Evolutionary conservation across 495 filamentous ascomycete species (phyloP).

Genomic region (Apodospora peruviana): DNA sequence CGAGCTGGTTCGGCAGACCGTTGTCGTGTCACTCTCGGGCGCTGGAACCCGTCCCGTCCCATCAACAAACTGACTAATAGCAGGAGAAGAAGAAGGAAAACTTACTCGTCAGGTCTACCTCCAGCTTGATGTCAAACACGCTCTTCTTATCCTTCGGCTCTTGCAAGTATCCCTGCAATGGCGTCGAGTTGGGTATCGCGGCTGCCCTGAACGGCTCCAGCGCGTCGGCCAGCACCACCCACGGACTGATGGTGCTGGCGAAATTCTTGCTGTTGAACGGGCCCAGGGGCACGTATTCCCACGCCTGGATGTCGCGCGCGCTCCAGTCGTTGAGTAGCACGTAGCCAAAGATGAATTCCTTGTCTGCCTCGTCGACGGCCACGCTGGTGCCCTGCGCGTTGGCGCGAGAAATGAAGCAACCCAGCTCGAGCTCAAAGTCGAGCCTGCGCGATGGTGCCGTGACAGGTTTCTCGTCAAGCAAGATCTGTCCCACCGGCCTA

Average conservation of each 20-base stretch:
- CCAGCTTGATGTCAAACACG: slow-evolving; percentile 69
- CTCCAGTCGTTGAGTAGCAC: slow-evolving; percentile 96
- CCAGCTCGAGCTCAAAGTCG: slow-evolving; percentile 87
- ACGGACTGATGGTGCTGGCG: slow-evolving; percentile 80
- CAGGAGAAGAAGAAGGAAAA: background rate
- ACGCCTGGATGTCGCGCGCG: slow-evolving; percentile 82
- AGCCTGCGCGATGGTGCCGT: slow-evolving; percentile 61
- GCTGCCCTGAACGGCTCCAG: slow-evolving; percentile 57
- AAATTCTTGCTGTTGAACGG: slow-evolving; percentile 95
- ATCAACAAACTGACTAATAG: background rate
- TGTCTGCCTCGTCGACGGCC: slow-evolving; percentile 55
- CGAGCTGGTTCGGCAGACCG: slow-evolving; percentile 58
- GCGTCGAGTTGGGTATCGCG: slow-evolving; percentile 59
- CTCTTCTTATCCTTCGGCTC: slow-evolving; percentile 57
- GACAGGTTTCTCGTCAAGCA: slow-evolving; percentile 58
- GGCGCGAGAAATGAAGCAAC: slow-evolving; percentile 66
- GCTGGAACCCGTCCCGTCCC: slow-evolving; percentile 27
- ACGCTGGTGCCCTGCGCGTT: slow-evolving; percentile 64
- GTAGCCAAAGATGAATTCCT: slow-evolving; percentile 77
- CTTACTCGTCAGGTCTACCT: slow-evolving; percentile 66
- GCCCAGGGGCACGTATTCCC: slow-evolving; percentile 83
- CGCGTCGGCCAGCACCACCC: slow-evolving; percentile 84
- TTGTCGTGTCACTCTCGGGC: slow-evolving; percentile 56
- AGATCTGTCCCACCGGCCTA: slow-evolving; percentile 78
- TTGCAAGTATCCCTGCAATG: slow-evolving; percentile 63